These are phyloP conservation scores for Cryphonectria carpinicola DNA, from an alignment of 2,329 filamentous ascomycete genomes.

Conservation along the genomic window DNA sequence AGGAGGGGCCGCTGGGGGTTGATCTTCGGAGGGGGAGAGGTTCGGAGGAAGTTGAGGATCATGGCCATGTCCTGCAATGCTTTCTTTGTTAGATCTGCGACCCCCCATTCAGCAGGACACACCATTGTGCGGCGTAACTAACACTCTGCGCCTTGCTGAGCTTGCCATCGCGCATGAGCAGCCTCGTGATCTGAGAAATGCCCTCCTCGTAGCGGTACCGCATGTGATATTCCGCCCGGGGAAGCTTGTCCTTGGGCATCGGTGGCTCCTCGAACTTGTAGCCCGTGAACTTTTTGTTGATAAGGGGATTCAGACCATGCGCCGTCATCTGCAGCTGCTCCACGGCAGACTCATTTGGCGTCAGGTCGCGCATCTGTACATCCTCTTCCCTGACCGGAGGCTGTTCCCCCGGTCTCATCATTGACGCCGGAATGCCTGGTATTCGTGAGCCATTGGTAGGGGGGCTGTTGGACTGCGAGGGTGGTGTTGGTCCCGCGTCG, in stretches of 20 bases:
- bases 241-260: slow-evolving; percentile 58
- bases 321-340: slow-evolving; percentile 40
- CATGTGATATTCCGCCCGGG: slow-evolving; percentile 57
- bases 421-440: slow-evolving; percentile 24
- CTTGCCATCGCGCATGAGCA: slow-evolving; percentile 92
- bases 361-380: slow-evolving; percentile 42
- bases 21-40: slow-evolving; percentile 75
- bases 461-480: slow-evolving; percentile 18
- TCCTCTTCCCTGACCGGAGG: slow-evolving; percentile 31
- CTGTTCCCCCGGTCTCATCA: slow-evolving; percentile 13
- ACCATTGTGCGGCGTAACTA: slow-evolving; percentile 38
- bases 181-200: slow-evolving; percentile 82
- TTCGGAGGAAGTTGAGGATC: slow-evolving; percentile 84
- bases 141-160: slow-evolving; percentile 88
- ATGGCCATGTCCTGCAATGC: slow-evolving; percentile 74
- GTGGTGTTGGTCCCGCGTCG: slow-evolving; percentile 29
- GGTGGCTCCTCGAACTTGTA: slow-evolving; percentile 78
- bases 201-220: slow-evolving; percentile 86
- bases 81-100: slow-evolving; percentile 26
- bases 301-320: slow-evolving; percentile 39
- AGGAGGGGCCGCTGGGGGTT: slow-evolving; percentile 73
- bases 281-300: slow-evolving; percentile 48
- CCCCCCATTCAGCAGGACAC: not conserved
- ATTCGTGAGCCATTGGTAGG: slow-evolving; percentile 8
- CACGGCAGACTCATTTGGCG: slow-evolving; percentile 47